Percentiles rank a stretch among this genome's conserved stretches.
phyloP scores from a whole-genome alignment of 331 rosid species.

The Spiraea crenata region DNA sequence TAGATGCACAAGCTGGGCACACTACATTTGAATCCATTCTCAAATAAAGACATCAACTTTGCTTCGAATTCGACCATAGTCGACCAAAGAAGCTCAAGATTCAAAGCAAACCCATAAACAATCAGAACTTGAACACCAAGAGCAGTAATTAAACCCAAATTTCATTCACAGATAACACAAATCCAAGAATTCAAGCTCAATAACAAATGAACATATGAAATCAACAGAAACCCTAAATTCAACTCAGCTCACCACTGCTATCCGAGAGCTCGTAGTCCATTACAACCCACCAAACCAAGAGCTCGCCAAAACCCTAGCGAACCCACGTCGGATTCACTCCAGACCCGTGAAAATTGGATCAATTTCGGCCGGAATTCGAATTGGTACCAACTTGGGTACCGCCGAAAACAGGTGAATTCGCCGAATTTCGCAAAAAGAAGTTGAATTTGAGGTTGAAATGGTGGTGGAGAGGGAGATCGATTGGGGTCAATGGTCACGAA shows the following conservation, averaged over 20 bases:
- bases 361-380: constrained; percentile 20
- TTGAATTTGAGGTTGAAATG: constrained; percentile 31
- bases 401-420: constrained; percentile 22
- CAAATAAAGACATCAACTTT: background rate
- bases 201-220: background rate
- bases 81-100: constrained; percentile 1
- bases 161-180: constrained; percentile 3
- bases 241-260: constrained; percentile 61
- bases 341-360: constrained; percentile 18
- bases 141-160: background rate
- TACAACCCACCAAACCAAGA: constrained; percentile 20
- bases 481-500: constrained; percentile 21
- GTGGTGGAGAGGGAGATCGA: constrained; percentile 36
- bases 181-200: constrained; percentile 5
- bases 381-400: background rate
- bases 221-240: background rate
- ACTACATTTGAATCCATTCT: background rate
- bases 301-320: constrained; percentile 11
- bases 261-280: constrained; percentile 67
- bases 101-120: constrained; percentile 20
- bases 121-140: constrained; percentile 8
- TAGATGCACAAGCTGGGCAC: background rate
- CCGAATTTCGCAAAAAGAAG: constrained; percentile 24
- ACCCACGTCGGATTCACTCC: constrained; percentile 23
- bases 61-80: background rate